Evolutionary conservation across 2,329 filamentous ascomycete genomes (phyloP).

Genomic region (Boeremia exigua): DNA sequence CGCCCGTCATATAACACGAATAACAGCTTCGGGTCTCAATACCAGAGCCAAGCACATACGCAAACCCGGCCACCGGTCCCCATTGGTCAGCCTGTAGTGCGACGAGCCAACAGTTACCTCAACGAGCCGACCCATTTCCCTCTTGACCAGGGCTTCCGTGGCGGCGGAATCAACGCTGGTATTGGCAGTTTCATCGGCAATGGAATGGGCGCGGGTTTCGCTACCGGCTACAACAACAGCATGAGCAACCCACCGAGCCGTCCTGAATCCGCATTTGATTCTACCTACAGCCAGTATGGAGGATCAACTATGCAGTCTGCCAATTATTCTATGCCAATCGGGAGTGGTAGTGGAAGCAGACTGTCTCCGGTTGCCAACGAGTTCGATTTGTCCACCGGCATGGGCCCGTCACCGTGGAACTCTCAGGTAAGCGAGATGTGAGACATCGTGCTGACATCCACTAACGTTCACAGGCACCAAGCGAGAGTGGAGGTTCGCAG

Average conservation of each 20-base stretch:
- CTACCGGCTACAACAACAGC: slow-evolving; percentile 22
- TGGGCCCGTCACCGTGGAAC: slow-evolving; percentile 50
- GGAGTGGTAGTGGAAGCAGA: slow-evolving; percentile 43
- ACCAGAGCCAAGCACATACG: slow-evolving; percentile 23
- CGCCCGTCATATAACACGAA: slow-evolving; percentile 33
- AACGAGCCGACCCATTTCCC: slow-evolving; percentile 49
- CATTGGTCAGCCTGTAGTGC: slow-evolving; percentile 30
- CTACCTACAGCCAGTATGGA: slow-evolving; percentile 42
- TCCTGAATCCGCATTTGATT: slow-evolving; percentile 46
- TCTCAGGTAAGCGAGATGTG: slow-evolving; percentile 32
- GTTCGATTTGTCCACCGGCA: slow-evolving; percentile 46
- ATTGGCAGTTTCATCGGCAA: slow-evolving; percentile 13
- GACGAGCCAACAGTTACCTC: slow-evolving; percentile 40
- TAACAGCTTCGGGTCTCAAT: slow-evolving; percentile 32
- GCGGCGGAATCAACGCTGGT: slow-evolving; percentile 22
- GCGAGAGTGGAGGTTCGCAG: slow-evolving; percentile 54
- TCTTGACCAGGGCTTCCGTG: slow-evolving; percentile 42
- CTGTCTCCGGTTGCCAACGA: slow-evolving; percentile 56
- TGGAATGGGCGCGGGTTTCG: slow-evolving; percentile 23
- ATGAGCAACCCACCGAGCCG: slow-evolving; percentile 45
- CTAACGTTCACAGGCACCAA: slow-evolving; percentile 24
- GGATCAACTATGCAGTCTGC: slow-evolving; percentile 28
- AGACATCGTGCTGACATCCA: neutral
- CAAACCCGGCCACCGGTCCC: slow-evolving; percentile 28
- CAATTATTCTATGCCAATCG: slow-evolving; percentile 42